Conservation (phyloP, 129 eudicot genomes). For the Flaveria sonorensis region DNA sequence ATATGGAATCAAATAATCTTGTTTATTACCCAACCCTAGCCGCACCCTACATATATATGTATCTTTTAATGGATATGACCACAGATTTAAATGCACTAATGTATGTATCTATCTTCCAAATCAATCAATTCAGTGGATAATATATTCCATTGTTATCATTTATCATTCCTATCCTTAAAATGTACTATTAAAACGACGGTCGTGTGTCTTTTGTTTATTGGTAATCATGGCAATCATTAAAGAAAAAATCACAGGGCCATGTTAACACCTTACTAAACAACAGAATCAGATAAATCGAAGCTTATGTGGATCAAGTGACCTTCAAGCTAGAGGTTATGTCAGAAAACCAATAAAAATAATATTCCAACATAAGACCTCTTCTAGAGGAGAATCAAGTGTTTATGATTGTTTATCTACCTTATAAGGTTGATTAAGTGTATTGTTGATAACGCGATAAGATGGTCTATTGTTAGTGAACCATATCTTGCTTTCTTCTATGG, state of each 20-base stretch:
- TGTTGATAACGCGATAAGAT: conserved; percentile 23
- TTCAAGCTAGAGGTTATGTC: too few relatives aligned
- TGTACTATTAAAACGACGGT: too few relatives aligned
- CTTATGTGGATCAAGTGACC: too few relatives aligned
- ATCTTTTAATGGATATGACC: conserved; percentile 25
- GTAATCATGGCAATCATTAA: too few relatives aligned
- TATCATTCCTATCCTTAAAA: conserved; percentile 27
- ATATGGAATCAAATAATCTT: conserved; percentile 27
- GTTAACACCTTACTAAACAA: too few relatives aligned
- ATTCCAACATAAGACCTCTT: too few relatives aligned
- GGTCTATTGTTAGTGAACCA: conserved; percentile 16
- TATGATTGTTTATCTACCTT: too few relatives aligned
- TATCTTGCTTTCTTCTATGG: conserved; percentile 32
- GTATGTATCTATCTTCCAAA: conserved; percentile 28
- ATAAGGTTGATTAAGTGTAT: conserved; percentile 1
- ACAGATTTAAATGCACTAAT: conserved; percentile 7
- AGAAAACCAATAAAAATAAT: too few relatives aligned
- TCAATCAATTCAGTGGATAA: conserved; percentile 25
- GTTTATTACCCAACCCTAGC: neutral
- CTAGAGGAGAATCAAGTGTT: too few relatives aligned
- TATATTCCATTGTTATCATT: conserved; percentile 27
- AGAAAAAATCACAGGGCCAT: too few relatives aligned
- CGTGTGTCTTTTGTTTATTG: too few relatives aligned
- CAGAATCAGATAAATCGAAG: too few relatives aligned
- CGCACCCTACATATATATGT: neutral